Conservation (phyloP, 306 rosid genomes). For the Pterocarpus santalinus region DNA sequence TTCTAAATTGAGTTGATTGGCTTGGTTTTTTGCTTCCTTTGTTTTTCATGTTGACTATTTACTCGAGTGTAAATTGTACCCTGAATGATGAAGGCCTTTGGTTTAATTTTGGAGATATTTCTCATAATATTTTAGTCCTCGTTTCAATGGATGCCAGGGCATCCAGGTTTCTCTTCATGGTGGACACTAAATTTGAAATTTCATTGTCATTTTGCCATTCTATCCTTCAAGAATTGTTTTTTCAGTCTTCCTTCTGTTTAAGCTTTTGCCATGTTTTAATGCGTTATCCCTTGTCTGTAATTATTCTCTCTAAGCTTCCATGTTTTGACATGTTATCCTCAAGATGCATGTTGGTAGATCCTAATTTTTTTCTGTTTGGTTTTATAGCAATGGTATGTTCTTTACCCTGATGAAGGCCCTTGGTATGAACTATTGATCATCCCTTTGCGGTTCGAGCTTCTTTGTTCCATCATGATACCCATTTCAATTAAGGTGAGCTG, state of each 20-base stretch:
- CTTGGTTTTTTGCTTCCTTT: neutral
- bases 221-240: conserved; percentile 2
- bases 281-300: conserved; percentile 17
- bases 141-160: conserved; percentile 14
- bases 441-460: conserved; percentile 98
- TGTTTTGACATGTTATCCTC: conserved; percentile 43
- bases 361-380: conserved; percentile 16
- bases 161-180: neutral
- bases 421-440: conserved; percentile 96
- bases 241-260: conserved; percentile 16
- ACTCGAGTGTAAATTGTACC: neutral
- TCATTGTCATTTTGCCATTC: conserved; percentile 32
- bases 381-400: conserved; percentile 92
- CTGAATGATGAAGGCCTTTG: conserved; percentile 25
- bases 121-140: neutral
- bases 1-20: conserved; percentile 27
- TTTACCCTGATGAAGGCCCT: conserved; percentile 87
- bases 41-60: too few relatives aligned
- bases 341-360: conserved; percentile 39
- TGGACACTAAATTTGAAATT: neutral
- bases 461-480: conserved; percentile 99
- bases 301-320: conserved; percentile 35
- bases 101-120: conserved; percentile 28
- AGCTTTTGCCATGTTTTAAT: conserved; percentile 22
- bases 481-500: conserved; percentile 94